Conservation (phyloP, 1,284 basidiomycete species). For the Leccinum cinnamomeum region DNA sequence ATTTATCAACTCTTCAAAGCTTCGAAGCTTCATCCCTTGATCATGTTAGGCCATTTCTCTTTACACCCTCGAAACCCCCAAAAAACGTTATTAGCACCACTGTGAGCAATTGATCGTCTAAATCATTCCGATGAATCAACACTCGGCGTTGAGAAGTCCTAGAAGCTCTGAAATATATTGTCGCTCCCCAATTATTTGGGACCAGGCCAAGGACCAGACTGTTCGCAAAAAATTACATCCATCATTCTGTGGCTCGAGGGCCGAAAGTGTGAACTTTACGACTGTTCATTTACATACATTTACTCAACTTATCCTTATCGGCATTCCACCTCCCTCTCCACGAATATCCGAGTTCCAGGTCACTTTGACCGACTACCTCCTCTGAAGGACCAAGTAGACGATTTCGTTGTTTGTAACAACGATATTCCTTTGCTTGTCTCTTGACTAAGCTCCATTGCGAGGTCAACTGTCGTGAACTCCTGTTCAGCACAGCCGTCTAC, state of each 20-base stretch:
- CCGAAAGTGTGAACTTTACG: not conserved
- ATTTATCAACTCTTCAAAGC: too few species aligned
- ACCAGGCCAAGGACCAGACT: not conserved
- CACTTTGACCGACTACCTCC: not conserved
- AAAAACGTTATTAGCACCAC: not conserved
- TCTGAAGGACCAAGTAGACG: conserved; percentile 15
- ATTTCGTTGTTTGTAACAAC: not conserved
- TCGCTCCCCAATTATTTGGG: not conserved
- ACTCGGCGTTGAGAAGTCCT: not conserved
- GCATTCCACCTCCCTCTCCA: not conserved
- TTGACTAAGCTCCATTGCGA: conserved; percentile 2
- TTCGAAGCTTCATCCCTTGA: too few species aligned
- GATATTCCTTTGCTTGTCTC: conserved; percentile 3
- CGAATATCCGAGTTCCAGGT: not conserved
- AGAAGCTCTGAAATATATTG: not conserved
- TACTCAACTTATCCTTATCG: not conserved
- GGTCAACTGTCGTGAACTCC: conserved; percentile 19
- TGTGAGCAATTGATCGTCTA: not conserved
- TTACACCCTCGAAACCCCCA: too few species aligned
- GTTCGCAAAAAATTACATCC: not conserved
- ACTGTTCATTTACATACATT: not conserved
- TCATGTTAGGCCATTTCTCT: too few species aligned
- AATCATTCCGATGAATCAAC: not conserved
- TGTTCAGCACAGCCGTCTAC: not conserved
- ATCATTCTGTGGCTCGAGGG: not conserved